Conservation (phyloP, 106 monocot genomes). For the Phalaenopsis aphrodite region DNA sequence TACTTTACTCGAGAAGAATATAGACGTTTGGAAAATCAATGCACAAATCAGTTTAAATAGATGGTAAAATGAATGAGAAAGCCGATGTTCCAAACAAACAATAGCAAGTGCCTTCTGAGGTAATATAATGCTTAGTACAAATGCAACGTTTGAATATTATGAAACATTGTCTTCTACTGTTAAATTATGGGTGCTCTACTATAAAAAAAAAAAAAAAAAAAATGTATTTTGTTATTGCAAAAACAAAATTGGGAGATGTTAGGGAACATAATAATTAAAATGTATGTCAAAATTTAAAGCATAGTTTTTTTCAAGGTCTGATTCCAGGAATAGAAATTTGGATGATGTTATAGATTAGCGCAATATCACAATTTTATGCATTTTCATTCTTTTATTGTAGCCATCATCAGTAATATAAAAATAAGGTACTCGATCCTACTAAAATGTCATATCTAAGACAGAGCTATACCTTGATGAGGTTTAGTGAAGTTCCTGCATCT, state of each 20-base stretch:
- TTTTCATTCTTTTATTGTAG: background rate
- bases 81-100: background rate
- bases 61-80: background rate
- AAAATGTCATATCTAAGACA: background rate
- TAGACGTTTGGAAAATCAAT: too few relatives aligned
- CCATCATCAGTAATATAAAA: too few relatives aligned
- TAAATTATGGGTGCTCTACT: background rate
- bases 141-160: background rate
- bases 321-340: background rate
- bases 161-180: background rate
- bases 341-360: background rate
- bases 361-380: background rate
- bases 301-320: background rate
- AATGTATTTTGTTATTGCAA: background rate
- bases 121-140: background rate
- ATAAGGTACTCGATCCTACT: too few relatives aligned
- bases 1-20: too few relatives aligned
- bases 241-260: background rate
- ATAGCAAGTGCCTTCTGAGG: background rate
- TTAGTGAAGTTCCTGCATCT: slow-evolving; percentile 80
- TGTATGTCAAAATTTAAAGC: background rate
- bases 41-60: background rate
- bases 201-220: background rate
- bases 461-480: slow-evolving; percentile 70
- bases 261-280: background rate